A percentile compares a stretch with the other conserved stretches of the same genome.
These are phyloP conservation scores for Mycena pura DNA, from an alignment of 768 basidiomycete species.

Conservation along the genomic window DNA sequence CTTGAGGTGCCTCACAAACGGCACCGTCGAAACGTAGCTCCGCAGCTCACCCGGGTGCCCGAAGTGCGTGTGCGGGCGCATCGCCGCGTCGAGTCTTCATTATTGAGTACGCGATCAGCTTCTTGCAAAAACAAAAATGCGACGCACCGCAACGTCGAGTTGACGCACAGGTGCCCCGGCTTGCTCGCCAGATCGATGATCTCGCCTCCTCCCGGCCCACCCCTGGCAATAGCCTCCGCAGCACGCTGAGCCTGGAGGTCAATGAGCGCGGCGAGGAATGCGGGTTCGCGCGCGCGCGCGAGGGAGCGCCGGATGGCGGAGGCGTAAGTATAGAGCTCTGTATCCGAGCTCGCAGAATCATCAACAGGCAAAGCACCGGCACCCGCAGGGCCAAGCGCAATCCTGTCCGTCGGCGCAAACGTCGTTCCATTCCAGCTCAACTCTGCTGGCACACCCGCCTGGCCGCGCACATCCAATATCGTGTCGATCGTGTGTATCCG, in stretches of 20 bases:
- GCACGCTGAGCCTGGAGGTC: constrained; percentile 11
- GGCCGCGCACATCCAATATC: constrained; percentile 15
- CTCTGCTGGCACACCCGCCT: not conserved
- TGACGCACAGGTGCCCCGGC: constrained; percentile 7
- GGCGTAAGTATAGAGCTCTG: constrained; percentile 11
- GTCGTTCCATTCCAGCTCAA: constrained; percentile 9
- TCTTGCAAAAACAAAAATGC: not conserved
- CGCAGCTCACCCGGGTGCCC: constrained; percentile 1
- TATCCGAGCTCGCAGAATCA: no score
- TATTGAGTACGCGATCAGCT: no score
- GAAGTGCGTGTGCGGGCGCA: constrained; percentile 14
- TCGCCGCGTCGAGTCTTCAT: not conserved
- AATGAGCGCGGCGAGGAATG: not conserved
- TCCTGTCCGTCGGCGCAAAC: constrained; percentile 14
- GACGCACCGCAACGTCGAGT: constrained; percentile 14
- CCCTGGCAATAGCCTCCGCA: no score
- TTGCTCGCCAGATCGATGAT: constrained; percentile 15
- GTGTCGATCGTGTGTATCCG: constrained; percentile 15
- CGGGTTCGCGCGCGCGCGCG: constrained; percentile 2
- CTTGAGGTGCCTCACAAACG: constrained; percentile 12
- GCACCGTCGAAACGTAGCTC: constrained; percentile 18
- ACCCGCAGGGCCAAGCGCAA: not conserved
- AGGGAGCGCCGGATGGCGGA: constrained; percentile 1
- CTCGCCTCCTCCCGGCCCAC: constrained; percentile 1
- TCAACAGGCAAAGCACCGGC: no score